Conservation (phyloP, 768 basidiomycete species). For the Rhodotorula toruloides region DNA sequence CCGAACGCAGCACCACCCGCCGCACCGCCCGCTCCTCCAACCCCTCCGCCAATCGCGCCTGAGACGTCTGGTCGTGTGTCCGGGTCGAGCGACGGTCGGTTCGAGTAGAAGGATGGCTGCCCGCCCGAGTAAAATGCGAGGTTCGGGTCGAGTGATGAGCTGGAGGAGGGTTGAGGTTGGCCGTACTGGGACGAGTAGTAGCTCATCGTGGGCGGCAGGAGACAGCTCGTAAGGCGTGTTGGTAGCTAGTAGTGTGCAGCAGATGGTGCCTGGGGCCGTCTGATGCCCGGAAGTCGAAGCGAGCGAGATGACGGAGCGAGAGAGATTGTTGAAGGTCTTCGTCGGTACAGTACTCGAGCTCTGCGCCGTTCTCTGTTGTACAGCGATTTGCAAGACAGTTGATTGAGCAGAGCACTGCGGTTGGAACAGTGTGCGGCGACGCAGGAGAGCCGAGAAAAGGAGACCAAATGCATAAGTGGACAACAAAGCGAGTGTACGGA, state of each 20-base stretch:
- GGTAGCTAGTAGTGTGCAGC: neutral
- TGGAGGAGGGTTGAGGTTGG: neutral
- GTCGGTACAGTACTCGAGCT: too few species aligned
- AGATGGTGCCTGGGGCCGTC: neutral
- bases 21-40: neutral
- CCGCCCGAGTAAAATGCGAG: constrained; percentile 39
- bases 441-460: too few species aligned
- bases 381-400: too few species aligned
- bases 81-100: constrained; percentile 18
- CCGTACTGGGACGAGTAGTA: neutral
- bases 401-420: too few species aligned
- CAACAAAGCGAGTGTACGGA: too few species aligned
- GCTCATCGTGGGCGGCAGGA: neutral
- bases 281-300: neutral
- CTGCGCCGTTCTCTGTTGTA: too few species aligned
- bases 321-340: too few species aligned
- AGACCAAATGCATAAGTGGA: neutral
- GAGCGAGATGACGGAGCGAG: neutral
- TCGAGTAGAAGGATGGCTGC: constrained; percentile 31
- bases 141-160: constrained; percentile 20
- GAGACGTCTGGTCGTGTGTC: constrained; percentile 11
- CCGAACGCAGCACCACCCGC: neutral
- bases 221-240: too few species aligned
- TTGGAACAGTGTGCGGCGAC: too few species aligned
- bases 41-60: constrained; percentile 27